phyloP scores from a whole-genome alignment of 495 filamentous ascomycete genomes.

The Delitschia confertaspora region DNA sequence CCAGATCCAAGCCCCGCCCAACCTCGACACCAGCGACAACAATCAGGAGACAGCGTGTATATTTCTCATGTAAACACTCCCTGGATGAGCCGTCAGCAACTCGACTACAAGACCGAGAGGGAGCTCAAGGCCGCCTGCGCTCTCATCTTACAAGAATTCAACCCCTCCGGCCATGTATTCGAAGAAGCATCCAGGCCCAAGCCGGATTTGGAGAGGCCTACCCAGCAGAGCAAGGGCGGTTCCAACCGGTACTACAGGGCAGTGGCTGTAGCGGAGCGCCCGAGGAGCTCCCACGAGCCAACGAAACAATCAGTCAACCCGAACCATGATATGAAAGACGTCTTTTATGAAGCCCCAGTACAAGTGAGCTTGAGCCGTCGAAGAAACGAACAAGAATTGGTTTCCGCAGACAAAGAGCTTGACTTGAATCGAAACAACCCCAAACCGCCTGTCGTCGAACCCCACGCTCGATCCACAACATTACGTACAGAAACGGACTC shows the following conservation, averaged over 20 bases:
- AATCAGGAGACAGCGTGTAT: conserved; percentile 22
- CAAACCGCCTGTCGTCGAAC: conserved; percentile 12
- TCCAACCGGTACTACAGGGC: neutral
- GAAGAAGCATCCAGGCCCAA: conserved; percentile 25
- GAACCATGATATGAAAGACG: conserved; percentile 6
- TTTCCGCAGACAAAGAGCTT: conserved; percentile 2
- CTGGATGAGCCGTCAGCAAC: conserved; percentile 31
- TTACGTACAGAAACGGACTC: conserved; percentile 22
- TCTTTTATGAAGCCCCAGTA: conserved; percentile 10
- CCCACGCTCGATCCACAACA: conserved; percentile 18
- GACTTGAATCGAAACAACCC: neutral
- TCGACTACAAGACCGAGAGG: conserved; percentile 28
- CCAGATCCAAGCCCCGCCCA: conserved; percentile 9
- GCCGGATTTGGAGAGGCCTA: conserved; percentile 20
- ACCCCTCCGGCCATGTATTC: conserved; percentile 31
- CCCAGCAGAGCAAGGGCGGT: conserved; percentile 1
- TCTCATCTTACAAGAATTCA: conserved; percentile 33
- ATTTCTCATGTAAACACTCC: conserved; percentile 28
- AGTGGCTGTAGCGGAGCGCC: conserved; percentile 6
- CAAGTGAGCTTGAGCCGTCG: conserved; percentile 24
- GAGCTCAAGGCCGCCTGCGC: conserved; percentile 34
- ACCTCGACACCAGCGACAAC: conserved; percentile 14
- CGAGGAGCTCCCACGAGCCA: conserved; percentile 4
- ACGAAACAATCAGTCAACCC: conserved; percentile 11
- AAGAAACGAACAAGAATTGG: conserved; percentile 5